Base-by-base conservation (phyloP, 768 basidiomycete genomes). In the Boletellus emodensis region DNA sequence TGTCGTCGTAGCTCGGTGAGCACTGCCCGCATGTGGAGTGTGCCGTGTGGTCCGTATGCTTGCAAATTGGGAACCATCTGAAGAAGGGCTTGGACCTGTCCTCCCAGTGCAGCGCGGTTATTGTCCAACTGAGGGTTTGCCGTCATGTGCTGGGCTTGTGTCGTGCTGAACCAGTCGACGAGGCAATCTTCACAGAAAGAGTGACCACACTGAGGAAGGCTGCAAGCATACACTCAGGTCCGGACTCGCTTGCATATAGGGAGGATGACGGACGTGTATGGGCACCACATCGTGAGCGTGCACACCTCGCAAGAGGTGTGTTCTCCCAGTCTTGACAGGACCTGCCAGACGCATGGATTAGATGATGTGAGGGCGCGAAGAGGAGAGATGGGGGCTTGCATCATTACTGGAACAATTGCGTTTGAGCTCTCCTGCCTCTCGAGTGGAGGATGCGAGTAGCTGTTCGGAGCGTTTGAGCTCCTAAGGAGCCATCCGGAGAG, bases 201-300 rank as follows among this genome's bases (percentile, higher is more conserved):
- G 64, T 90, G 87, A 3, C 87, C 87, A 48, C 87, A 90, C 36
- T 74, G 75, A 6, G 78, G 66, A 18, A 89, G 72, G 6, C 86
- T 88, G 57, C 9, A 33, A 13, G 24, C 18, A 48, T 32, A 32
- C 24, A 28, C 36, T 62, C 35, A 57, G 32, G 17, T 11, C 2
- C 11, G 9, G 6, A 48, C 32, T 46, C 24, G 22, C 34, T 15
- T 9, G 30, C 46, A 37, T 48, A 55, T 46, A 44, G 1, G 22
- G 49, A 12, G 40, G 30, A 36, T 39, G 17, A 71, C 84, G 37
- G 57, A 87, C 86, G 76, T 73, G 57, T 79, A 84, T 1, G 87
- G 86, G 8, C 71, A 70, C 82, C 83, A 85, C 79, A 88, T 80
- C 50, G 75, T 75, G 37, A 66, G 51, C 0, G 78, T 74, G 61